phyloP scores from a whole-genome alignment of 192 early-diverging fungal species.

The Jimgerdemannia flammicorona region DNA sequence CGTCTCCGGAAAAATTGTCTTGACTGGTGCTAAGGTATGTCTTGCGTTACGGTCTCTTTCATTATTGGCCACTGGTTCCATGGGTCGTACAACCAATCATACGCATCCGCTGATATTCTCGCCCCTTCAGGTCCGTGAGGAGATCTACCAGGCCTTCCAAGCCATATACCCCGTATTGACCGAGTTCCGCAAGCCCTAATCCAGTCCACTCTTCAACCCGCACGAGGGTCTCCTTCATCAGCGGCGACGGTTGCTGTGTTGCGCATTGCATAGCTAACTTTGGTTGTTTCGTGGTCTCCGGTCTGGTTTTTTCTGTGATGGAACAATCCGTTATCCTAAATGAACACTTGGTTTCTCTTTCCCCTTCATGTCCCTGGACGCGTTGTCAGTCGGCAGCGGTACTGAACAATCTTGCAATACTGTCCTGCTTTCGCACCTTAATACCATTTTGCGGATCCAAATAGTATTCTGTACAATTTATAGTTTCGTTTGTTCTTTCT shows the following conservation, averaged over 20 bases:
- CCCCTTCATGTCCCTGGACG: too few species aligned
- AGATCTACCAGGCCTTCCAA: constrained; percentile 98
- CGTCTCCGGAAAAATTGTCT: constrained; percentile 98
- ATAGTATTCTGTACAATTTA: constrained; percentile 9
- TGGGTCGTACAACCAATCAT: neutral
- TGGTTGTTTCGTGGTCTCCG: neutral
- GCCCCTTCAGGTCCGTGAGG: constrained; percentile 58
- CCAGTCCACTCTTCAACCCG: neutral
- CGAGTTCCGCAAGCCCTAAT: constrained; percentile 76
- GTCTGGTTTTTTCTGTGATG: too few species aligned
- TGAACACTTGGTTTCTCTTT: too few species aligned
- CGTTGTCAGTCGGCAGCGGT: too few species aligned
- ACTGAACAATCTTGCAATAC: too few species aligned
- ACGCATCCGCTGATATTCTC: neutral
- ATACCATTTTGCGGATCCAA: too few species aligned
- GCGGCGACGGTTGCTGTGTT: too few species aligned
- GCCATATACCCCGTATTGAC: constrained; percentile 96
- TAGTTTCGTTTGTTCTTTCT: constrained; percentile 2
- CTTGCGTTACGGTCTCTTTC: neutral
- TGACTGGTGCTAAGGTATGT: constrained; percentile 92
- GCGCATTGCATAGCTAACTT: neutral
- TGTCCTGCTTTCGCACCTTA: too few species aligned
- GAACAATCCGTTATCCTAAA: too few species aligned
- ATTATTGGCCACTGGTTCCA: neutral
- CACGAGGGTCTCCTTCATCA: neutral